These are phyloP conservation scores for Cardamine resedifolia DNA, from an alignment of 345 rosid genomes.

Conservation along the genomic window DNA sequence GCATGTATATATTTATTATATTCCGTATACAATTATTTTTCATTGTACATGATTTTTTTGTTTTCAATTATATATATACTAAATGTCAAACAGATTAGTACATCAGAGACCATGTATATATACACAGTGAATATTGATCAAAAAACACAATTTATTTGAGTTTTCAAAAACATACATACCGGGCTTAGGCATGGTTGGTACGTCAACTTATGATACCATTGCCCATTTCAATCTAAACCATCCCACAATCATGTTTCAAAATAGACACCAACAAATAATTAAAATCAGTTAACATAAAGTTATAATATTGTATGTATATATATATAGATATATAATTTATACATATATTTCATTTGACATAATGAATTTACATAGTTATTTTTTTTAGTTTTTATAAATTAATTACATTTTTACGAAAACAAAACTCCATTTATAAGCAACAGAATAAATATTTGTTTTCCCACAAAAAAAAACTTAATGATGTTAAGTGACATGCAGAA, in stretches of 20 bases:
- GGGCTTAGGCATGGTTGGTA: neutral
- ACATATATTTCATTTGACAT: neutral
- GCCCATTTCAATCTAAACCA: constrained; percentile 5
- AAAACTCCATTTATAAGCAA: neutral
- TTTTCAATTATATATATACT: too few relatives aligned
- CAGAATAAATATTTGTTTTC: neutral
- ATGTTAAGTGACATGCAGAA: constrained; percentile 52
- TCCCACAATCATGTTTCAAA: neutral
- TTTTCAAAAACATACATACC: neutral
- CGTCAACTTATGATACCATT: neutral
- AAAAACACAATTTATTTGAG: too few relatives aligned
- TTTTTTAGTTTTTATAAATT: neutral
- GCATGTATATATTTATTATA: neutral
- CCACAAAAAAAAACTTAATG: neutral
- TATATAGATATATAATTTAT: neutral
- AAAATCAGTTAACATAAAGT: neutral
- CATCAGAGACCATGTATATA: too few relatives aligned
- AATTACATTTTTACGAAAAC: neutral
- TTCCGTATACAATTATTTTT: too few relatives aligned
- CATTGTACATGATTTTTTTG: too few relatives aligned
- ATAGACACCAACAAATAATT: neutral
- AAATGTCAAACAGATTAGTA: too few relatives aligned
- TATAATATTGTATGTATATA: neutral
- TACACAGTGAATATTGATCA: too few relatives aligned
- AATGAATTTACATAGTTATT: neutral